phyloP scores from a whole-genome alignment of 2,329 filamentous ascomycete genomes.

The Colletotrichum sp. region DNA sequence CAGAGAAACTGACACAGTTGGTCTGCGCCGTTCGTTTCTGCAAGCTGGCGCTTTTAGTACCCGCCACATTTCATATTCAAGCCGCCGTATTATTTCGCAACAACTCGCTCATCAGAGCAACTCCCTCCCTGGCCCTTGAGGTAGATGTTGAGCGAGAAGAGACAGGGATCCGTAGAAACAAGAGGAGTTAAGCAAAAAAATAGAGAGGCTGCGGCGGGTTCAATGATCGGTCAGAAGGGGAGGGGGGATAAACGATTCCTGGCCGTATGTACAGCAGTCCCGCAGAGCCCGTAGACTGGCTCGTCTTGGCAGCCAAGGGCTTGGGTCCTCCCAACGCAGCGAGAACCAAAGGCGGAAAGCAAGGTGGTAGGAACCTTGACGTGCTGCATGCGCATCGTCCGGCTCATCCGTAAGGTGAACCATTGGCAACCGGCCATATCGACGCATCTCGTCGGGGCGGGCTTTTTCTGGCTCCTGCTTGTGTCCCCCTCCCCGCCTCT shows the following conservation, averaged over 20 bases:
- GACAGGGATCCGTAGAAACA: not conserved
- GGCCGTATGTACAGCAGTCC: not conserved
- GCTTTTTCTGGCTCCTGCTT: not conserved
- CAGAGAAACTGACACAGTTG: not conserved
- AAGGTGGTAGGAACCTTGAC: conserved; percentile 15
- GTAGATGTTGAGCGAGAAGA: not conserved
- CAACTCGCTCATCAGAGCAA: not conserved
- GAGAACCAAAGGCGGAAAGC: not conserved
- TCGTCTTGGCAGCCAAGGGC: conserved; percentile 13
- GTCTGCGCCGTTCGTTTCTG: not conserved
- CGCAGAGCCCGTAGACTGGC: not conserved
- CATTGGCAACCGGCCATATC: not conserved
- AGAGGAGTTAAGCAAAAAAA: not conserved
- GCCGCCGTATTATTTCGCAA: not conserved
- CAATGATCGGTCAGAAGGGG: not conserved
- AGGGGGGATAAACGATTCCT: not conserved
- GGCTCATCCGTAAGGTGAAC: conserved; percentile 9
- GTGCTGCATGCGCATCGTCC: conserved; percentile 14
- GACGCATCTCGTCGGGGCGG: not conserved
- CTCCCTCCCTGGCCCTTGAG: not conserved
- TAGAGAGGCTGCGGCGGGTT: not conserved
- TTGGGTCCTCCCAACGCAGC: not conserved
- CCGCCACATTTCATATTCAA: not conserved
- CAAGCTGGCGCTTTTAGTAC: not conserved
- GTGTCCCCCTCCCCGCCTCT: not conserved